These are phyloP conservation scores for Stropharia rugosoannulata DNA, from an alignment of 768 basidiomycete species.

Conservation along the genomic window DNA sequence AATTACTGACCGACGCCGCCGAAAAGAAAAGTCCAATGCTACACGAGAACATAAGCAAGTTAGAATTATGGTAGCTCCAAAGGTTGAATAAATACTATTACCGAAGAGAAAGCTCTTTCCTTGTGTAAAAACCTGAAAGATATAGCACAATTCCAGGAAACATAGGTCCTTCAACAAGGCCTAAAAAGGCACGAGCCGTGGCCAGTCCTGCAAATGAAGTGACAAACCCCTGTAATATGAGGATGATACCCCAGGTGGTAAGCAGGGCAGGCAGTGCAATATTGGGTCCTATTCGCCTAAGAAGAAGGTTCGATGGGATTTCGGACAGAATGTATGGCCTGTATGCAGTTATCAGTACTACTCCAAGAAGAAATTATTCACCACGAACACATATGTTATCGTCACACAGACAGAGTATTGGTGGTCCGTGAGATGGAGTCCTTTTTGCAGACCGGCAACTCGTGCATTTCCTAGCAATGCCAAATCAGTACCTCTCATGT, in stretches of 20 bases:
- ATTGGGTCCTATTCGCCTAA: constrained; percentile 45
- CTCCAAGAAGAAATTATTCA: background rate
- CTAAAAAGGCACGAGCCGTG: constrained; percentile 49
- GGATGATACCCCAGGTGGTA: constrained; percentile 48
- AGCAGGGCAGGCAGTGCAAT: constrained; percentile 47
- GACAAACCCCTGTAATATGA: constrained; percentile 50
- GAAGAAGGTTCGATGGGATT: constrained; percentile 46
- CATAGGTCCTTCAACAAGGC: constrained; percentile 49
- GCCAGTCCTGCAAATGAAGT: constrained; percentile 46
- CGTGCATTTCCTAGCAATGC: constrained; percentile 38
- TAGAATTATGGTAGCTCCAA: background rate
- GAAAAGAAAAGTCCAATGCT: constrained; percentile 43
- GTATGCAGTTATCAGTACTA: background rate
- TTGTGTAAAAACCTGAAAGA: constrained; percentile 38
- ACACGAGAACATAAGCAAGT: background rate
- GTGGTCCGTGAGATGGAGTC: constrained; percentile 36
- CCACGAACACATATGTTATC: constrained; percentile 30
- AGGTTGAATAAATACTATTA: constrained; percentile 5
- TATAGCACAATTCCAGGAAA: constrained; percentile 41
- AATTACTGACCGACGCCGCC: constrained; percentile 30
- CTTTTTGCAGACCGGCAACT: constrained; percentile 47
- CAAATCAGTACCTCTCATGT: background rate
- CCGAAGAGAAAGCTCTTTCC: constrained; percentile 31
- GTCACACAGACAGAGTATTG: constrained; percentile 36
- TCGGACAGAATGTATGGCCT: constrained; percentile 47